Evolutionary conservation across 345 rosid genomes (phyloP), one percentile per base, ranked within the genome.

Genomic region (Syzygium aqueum): DNA sequence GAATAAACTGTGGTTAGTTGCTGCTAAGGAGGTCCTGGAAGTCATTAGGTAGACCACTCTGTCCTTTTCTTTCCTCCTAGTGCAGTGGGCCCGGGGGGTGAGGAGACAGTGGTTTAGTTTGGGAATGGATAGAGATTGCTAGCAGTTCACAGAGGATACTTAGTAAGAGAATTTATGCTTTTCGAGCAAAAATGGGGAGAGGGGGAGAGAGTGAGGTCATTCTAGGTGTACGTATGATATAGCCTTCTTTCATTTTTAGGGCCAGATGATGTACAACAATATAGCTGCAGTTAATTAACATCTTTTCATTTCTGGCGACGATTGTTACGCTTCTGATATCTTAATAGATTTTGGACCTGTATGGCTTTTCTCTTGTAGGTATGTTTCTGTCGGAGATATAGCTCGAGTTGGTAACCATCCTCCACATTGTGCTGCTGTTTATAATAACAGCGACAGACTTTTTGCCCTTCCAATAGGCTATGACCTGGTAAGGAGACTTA

Each of bases 401-500:
- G 99, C 98, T 89, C 95, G 87, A 86, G 92, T 93, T 87, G 98
- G 99, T 86, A 88, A 87, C 90, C 99, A 97, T 92, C 94, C 98
- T 87, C 99, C 99, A 80, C 94, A 92, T 90, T 97, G 95, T 61
- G 96, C 98, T 82, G 99, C 99, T 87, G 93, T 95, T 87, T 97
- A 97, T 91, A 91, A 86, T 85, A 92, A 93, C 56, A 54, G 33
- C 33, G 90, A 92, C 30, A 73, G 90, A 57, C 91, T 91, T 87
- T 96, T 95, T 91, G 93, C 96, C 57, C 90, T 88, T 88, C 99
- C 99, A 21, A 82, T 95, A 73, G 99, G 99, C 86, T 96, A 95
- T 92, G 99, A 97, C 91, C 94, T 97, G 91, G 99, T 95, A 92
- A 94, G 96, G 80, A 73, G 54, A 56, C 82, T 43, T 33, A 19